Conservation (phyloP, 2,329 filamentous ascomycete genomes). For the Dactylellina drechsleri region DNA sequence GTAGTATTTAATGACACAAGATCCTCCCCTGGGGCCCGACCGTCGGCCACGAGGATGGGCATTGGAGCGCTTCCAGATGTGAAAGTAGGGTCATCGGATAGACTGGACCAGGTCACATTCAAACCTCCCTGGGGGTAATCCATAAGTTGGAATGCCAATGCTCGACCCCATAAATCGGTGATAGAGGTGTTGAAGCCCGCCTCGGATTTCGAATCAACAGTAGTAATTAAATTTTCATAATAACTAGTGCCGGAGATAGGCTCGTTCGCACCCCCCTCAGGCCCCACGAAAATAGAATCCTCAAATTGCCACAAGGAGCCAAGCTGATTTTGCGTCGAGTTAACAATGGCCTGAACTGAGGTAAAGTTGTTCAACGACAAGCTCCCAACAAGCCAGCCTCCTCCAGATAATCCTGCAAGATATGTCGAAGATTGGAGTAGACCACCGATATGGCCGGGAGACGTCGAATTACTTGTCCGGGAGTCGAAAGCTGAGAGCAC, state of each 20-base stretch:
- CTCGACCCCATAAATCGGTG: conserved; percentile 79
- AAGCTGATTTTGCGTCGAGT: conserved; percentile 32
- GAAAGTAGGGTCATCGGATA: conserved; percentile 72
- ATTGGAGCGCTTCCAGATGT: conserved; percentile 72
- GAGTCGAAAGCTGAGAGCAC: conserved; percentile 82
- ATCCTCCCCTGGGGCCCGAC: conserved; percentile 71
- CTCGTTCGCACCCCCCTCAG: conserved; percentile 57
- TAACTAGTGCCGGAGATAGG: conserved; percentile 64
- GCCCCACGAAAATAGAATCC: conserved; percentile 71
- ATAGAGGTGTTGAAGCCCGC: conserved; percentile 76
- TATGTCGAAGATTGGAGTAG: conserved; percentile 85
- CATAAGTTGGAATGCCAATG: conserved; percentile 45
- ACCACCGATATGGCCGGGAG: conserved; percentile 77
- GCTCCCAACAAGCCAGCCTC: conserved; percentile 85
- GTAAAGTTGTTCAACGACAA: conserved; percentile 70
- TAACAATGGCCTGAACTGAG: conserved; percentile 28
- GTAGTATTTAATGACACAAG: conserved; percentile 77
- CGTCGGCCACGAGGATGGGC: conserved; percentile 78
- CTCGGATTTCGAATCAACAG: conserved; percentile 71
- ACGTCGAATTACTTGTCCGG: conserved; percentile 72
- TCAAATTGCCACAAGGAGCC: conserved; percentile 71
- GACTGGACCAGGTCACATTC: conserved; percentile 86
- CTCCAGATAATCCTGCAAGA: conserved; percentile 81
- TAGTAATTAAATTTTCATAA: conserved; percentile 69
- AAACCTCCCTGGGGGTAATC: conserved; percentile 32